phyloP scores from a whole-genome alignment of 2,329 filamentous ascomycete genomes.

The Fusarium camptoceras region DNA sequence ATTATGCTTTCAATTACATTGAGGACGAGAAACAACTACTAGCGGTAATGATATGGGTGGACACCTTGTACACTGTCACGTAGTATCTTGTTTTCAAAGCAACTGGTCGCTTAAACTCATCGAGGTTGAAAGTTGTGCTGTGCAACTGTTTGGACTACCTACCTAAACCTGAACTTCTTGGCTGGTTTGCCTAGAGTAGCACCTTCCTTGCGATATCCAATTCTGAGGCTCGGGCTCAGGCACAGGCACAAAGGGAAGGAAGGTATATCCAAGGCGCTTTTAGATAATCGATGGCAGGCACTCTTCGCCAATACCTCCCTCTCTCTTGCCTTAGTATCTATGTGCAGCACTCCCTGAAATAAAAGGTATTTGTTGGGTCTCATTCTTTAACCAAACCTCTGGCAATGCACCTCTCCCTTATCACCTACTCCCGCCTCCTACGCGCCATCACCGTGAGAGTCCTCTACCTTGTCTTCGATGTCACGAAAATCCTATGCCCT shows the following conservation, averaged over 20 bases:
- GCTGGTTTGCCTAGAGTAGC: not conserved
- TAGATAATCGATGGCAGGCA: not conserved
- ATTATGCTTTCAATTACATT: not conserved
- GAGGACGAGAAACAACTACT: not conserved
- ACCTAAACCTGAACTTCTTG: not conserved
- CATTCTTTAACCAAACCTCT: not conserved
- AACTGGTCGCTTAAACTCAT: not conserved
- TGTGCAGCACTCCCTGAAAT: not conserved
- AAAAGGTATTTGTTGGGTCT: not conserved
- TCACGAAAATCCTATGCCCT: constrained; percentile 7
- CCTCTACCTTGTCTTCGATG: not conserved
- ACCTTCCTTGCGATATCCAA: constrained; percentile 16
- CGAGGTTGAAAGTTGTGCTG: not conserved
- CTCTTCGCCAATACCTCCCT: not conserved
- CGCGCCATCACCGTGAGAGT: constrained; percentile 2
- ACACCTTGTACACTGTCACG: not conserved
- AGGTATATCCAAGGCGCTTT: not conserved
- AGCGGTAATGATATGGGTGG: not conserved
- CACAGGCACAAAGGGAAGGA: not conserved
- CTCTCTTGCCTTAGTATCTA: not conserved
- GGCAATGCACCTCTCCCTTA: not conserved
- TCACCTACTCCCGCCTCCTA: not conserved
- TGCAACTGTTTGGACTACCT: not conserved
- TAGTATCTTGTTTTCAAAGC: not conserved
- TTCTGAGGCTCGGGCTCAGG: too few relatives aligned